Conservation (phyloP, 805 yeast species). For the Starmerella kuoi region DNA sequence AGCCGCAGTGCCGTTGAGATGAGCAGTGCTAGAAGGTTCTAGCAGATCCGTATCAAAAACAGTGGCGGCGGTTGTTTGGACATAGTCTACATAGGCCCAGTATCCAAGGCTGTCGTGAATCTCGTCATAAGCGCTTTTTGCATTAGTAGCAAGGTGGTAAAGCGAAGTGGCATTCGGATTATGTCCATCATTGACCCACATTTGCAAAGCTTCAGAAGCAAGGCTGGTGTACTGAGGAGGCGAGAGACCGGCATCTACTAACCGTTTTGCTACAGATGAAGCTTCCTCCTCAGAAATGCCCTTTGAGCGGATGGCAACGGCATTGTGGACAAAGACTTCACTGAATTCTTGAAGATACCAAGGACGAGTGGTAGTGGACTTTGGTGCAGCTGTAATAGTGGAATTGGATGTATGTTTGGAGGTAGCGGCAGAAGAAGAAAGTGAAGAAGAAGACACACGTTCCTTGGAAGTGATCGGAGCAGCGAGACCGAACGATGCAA, state of each 20-base stretch:
- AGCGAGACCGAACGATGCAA: too few relatives aligned
- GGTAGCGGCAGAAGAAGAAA: too few relatives aligned
- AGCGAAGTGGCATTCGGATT: slow-evolving; percentile 9
- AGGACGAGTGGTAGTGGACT: slow-evolving; percentile 3
- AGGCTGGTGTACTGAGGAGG: slow-evolving; percentile 15
- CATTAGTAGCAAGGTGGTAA: slow-evolving; percentile 10
- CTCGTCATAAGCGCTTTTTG: slow-evolving; percentile 8
- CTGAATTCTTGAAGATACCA: slow-evolving; percentile 12
- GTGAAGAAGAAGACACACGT: too few relatives aligned
- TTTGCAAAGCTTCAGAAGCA: slow-evolving; percentile 3
- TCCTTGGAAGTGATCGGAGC: too few relatives aligned
- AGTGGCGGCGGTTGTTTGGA: slow-evolving; percentile 7
- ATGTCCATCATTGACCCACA: slow-evolving; percentile 6
- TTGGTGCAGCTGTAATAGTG: neutral
- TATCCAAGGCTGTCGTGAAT: slow-evolving; percentile 8
- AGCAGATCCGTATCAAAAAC: slow-evolving; percentile 6
- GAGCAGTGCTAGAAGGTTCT: neutral
- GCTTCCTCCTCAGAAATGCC: slow-evolving; percentile 11
- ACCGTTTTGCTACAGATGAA: slow-evolving; percentile 13
- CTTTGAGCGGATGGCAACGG: slow-evolving; percentile 9
- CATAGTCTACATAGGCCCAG: slow-evolving; percentile 11
- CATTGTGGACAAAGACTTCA: slow-evolving; percentile 5
- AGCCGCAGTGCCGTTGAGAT: neutral
- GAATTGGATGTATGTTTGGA: neutral
- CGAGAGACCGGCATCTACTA: slow-evolving; percentile 10